Evolutionary conservation across 106 monocot genomes (phyloP).

Genomic region (Allium fistulosum): DNA sequence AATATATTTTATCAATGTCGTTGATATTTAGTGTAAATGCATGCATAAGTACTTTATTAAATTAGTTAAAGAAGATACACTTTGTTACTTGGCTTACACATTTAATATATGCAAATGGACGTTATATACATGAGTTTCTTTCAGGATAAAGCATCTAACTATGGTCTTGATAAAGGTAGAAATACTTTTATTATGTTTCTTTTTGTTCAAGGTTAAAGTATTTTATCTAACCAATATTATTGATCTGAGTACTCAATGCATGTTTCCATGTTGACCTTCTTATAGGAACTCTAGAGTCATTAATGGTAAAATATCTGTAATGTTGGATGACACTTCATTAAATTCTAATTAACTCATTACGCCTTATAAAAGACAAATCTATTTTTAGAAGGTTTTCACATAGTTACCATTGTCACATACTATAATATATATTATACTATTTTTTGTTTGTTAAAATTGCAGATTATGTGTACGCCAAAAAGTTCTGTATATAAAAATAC

Average conservation of each 20-base stretch:
- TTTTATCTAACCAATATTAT: too few relatives aligned
- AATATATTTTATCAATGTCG: neutral
- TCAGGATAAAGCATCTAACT: constrained; percentile 67
- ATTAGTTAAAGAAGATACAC: neutral
- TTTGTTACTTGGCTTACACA: constrained; percentile 19
- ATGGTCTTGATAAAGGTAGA: constrained; percentile 89
- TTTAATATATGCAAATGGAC: constrained; percentile 90
- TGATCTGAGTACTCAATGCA: neutral
- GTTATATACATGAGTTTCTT: constrained; percentile 85
- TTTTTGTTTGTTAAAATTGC: too few relatives aligned
- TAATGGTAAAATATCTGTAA: constrained; percentile 75
- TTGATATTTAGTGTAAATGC: neutral
- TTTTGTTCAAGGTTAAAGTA: neutral
- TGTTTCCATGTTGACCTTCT: constrained; percentile 3
- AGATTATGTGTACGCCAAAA: too few relatives aligned
- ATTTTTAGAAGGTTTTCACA: constrained; percentile 50
- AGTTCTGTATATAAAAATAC: too few relatives aligned
- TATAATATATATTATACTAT: too few relatives aligned
- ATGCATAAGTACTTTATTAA: neutral
- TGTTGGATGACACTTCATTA: neutral
- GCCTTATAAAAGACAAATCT: constrained; percentile 12
- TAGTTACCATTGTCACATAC: constrained; percentile 5
- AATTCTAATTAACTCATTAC: constrained; percentile 14
- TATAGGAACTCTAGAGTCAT: constrained; percentile 91
- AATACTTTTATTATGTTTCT: neutral